Conservation (phyloP, 108 stramenopile species). For the Pseudonitzschia multistriata region DNA sequence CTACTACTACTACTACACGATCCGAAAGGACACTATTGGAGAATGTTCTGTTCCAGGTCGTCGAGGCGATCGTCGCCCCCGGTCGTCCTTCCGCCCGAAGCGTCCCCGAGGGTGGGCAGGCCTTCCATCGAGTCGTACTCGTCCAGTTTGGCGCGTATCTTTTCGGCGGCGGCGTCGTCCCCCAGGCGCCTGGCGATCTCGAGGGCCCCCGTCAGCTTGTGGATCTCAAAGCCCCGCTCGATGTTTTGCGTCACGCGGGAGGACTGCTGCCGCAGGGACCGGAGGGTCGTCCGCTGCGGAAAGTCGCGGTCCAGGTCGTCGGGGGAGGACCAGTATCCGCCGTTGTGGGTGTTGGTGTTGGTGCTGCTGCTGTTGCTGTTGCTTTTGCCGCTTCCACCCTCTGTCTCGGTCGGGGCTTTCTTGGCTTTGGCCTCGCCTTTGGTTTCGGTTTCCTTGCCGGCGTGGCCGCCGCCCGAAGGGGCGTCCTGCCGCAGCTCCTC, state of each 20-base stretch:
- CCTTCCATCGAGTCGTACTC: constrained; percentile 36
- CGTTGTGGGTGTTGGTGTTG: background rate
- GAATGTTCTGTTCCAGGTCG: constrained; percentile 13
- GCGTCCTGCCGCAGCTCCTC: too few relatives aligned
- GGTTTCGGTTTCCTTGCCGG: background rate
- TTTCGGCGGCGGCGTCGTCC: constrained; percentile 35
- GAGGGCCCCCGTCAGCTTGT: constrained; percentile 47
- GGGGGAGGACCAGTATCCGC: background rate
- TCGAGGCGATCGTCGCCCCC: background rate
- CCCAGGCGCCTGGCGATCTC: constrained; percentile 41
- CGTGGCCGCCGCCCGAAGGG: background rate
- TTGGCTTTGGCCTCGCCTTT: too few relatives aligned
- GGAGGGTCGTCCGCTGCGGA: constrained; percentile 35
- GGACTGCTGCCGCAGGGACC: constrained; percentile 28
- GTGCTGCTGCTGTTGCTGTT: background rate
- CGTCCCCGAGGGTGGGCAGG: constrained; percentile 19
- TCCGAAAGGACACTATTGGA: constrained; percentile 1
- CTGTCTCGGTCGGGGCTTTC: background rate
- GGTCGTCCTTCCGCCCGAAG: background rate
- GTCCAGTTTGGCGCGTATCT: constrained; percentile 44
- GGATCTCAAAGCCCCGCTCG: constrained; percentile 46
- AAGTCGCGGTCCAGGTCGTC: constrained; percentile 27
- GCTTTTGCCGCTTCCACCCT: background rate
- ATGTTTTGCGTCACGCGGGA: constrained; percentile 36
- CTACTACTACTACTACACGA: too few relatives aligned